Conservation (phyloP, 345 rosid genomes). For the Ceriops tagal region DNA sequence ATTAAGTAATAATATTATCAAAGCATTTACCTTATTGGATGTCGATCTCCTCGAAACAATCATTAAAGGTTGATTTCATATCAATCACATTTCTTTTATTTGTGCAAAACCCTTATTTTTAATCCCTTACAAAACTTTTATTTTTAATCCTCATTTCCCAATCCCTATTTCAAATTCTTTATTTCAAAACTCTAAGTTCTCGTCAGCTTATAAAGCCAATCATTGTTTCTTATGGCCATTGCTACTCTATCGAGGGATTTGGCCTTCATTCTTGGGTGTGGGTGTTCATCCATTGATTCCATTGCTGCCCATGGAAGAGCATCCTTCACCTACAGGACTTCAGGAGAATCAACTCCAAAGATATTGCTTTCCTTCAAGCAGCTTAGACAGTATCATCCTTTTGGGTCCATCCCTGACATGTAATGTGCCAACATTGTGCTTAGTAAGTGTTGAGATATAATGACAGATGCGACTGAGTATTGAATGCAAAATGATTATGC, state of each 20-base stretch:
- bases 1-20: no score
- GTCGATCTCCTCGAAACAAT: no score
- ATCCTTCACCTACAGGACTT: constrained; percentile 61
- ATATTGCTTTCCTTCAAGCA: constrained; percentile 66
- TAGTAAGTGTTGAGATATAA: not conserved
- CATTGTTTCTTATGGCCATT: constrained; percentile 61
- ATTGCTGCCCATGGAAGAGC: constrained; percentile 60
- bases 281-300: constrained; percentile 37
- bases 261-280: constrained; percentile 46
- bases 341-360: constrained; percentile 82
- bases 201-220: constrained; percentile 66
- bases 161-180: no score
- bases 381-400: constrained; percentile 63
- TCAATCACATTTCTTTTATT: no score
- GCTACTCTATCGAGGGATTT: constrained; percentile 78
- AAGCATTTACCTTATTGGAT: no score
- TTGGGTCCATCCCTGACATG: constrained; percentile 77
- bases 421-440: not conserved
- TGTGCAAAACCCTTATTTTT: no score
- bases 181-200: no score
- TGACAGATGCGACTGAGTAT: not conserved
- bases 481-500: not conserved
- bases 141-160: no score
- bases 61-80: no score
- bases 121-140: no score